Base-by-base conservation (phyloP, 805 yeast genomes). In the Metschnikowia colocasiae region DNA sequence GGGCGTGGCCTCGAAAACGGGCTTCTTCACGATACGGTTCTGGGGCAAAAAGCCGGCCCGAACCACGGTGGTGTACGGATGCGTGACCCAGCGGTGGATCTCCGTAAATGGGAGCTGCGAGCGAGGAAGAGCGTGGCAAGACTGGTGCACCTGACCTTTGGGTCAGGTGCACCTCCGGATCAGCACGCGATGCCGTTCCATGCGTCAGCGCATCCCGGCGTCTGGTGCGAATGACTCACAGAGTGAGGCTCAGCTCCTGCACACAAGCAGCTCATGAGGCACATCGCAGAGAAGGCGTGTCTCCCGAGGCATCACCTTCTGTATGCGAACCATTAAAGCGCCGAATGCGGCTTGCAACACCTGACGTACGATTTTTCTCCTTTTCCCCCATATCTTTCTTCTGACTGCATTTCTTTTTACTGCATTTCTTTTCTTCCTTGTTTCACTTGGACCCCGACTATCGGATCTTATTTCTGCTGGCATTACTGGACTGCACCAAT, bases 211-310 rank as follows among this genome's bases (percentile, higher is more conserved):
- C 19, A 22, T 26, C 9, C 37, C 43, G 43, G 43, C 43, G 37
- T 31, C 37, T 40, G 29, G 37, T 18, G 43, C 43, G 43, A 15
- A 40, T 40, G 43, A 40, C 30, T 40, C 43, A 40, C 22, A 10
- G 7, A 40, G 3, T 15, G 40, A 16, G 36, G 36, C 37, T 16
- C 29, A 2, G 2, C 5, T 39, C 42, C 42, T 27, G 42, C 42
- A 39, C 26, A 39, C 25, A 39, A 6, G 5, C 12, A 5, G 12
- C 34, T 20, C 26, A 10, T 15, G 34, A 19, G 42, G 42, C 42
- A n/a, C 27, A 20, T 39, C 13, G 42, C 42, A 29, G 34, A 20
- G 8, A 29, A 13, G 34, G 25, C 34, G 20, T 16, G 33, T 39
- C 26, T 19, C 15, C 29, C 34, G 16, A 22, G 42, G 34, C 42